Percentiles rank a stretch among this genome's conserved stretches.
These are phyloP conservation scores for Boechera divaricarpa DNA, from an alignment of 345 rosid genomes.

Conservation along the genomic window DNA sequence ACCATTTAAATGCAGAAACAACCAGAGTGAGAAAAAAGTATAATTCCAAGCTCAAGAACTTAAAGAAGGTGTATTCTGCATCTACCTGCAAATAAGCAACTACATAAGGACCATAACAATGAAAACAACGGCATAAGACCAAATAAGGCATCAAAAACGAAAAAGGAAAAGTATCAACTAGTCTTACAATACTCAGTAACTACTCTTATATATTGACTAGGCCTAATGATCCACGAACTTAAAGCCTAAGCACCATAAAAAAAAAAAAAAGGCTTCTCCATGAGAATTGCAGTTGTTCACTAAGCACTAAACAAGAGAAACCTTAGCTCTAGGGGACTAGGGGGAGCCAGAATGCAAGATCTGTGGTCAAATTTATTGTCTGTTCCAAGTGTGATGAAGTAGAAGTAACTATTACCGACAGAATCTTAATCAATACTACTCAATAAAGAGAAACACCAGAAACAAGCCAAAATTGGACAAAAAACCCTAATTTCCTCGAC, in stretches of 20 bases:
- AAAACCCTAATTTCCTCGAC: not conserved
- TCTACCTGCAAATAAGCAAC: conserved; percentile 33
- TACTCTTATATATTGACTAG: not conserved
- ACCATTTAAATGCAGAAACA: conserved; percentile 33
- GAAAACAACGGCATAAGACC: not conserved
- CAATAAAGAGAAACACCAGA: not conserved
- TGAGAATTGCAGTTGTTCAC: not conserved
- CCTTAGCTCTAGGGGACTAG: not conserved
- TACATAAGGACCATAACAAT: not conserved
- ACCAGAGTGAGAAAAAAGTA: not conserved
- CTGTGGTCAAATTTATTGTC: not conserved
- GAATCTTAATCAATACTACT: not conserved
- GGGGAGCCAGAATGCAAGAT: not conserved
- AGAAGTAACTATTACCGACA: not conserved
- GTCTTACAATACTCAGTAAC: not conserved
- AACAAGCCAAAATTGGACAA: not conserved
- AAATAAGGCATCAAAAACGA: not conserved
- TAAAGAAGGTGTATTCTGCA: conserved; percentile 1
- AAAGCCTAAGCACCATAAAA: not conserved
- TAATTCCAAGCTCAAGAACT: conserved; percentile 2
- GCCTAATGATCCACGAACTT: not conserved
- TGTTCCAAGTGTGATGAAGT: conserved; percentile 2
- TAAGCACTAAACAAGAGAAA: conserved; percentile 12
- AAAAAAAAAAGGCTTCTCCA: not conserved
- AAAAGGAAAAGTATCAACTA: not conserved